These are phyloP conservation scores for Pterulicium gracile DNA, from an alignment of 1,284 basidiomycete genomes.

Conservation along the genomic window DNA sequence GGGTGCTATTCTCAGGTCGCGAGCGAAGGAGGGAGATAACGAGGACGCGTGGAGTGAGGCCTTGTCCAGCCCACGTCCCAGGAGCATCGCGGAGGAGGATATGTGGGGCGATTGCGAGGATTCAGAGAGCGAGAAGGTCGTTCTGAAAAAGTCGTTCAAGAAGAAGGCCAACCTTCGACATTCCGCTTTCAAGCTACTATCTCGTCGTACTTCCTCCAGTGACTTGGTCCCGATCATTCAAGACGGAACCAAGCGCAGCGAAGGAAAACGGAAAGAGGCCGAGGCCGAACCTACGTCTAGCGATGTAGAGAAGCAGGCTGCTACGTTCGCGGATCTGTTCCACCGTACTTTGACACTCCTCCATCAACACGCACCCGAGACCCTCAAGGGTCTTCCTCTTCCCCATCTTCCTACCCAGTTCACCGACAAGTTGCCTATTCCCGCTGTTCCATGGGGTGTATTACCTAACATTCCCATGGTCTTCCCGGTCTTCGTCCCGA, in stretches of 20 bases:
- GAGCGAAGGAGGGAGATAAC: slow-evolving; percentile 23
- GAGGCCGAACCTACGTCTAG: slow-evolving; percentile 15
- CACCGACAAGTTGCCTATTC: slow-evolving; percentile 38
- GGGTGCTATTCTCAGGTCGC: slow-evolving; percentile 19
- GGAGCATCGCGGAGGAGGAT: neutral
- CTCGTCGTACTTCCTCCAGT: slow-evolving; percentile 13
- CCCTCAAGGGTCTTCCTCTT: neutral
- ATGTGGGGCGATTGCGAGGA: slow-evolving; percentile 57
- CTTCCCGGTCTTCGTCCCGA: slow-evolving; percentile 70
- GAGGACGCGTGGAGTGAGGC: slow-evolving; percentile 47
- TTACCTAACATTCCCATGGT: slow-evolving; percentile 66
- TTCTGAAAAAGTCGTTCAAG: slow-evolving; percentile 18
- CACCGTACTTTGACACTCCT: slow-evolving; percentile 67
- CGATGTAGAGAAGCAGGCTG: slow-evolving; percentile 54
- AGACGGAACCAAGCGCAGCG: slow-evolving; percentile 6
- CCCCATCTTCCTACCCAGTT: slow-evolving; percentile 37
- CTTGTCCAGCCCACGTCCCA: slow-evolving; percentile 14
- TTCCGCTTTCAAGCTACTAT: slow-evolving; percentile 20
- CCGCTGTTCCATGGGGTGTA: slow-evolving; percentile 51
- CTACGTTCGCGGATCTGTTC: slow-evolving; percentile 61
- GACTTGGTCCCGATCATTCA: slow-evolving; percentile 11
- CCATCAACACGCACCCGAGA: slow-evolving; percentile 24
- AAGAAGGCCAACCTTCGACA: slow-evolving; percentile 21
- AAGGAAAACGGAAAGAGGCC: slow-evolving; percentile 15
- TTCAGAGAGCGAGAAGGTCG: slow-evolving; percentile 37